Evolutionary conservation across 2,329 filamentous ascomycete species (phyloP).

Genomic region (Calonectria ilicicola): DNA sequence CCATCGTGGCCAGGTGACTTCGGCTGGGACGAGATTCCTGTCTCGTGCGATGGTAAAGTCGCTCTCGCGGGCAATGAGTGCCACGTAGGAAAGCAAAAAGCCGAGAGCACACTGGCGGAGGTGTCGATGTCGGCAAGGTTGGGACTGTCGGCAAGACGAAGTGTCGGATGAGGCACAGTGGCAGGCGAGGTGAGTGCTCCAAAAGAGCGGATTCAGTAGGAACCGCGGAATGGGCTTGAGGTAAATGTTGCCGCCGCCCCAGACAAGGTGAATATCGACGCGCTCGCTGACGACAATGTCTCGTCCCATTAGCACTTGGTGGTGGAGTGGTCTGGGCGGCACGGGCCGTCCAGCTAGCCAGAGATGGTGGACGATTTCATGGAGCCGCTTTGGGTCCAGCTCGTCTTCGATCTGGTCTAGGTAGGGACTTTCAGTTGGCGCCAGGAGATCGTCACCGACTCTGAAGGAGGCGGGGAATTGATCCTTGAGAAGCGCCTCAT

Average conservation of each 20-base stretch:
- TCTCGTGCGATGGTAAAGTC: constrained; percentile 9
- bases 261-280: constrained; percentile 54
- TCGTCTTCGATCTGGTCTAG: constrained; percentile 7
- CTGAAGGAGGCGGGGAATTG: constrained; percentile 20
- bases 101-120: constrained; percentile 13
- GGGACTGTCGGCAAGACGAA: neutral
- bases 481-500: neutral
- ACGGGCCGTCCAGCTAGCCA: constrained; percentile 40
- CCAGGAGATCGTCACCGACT: constrained; percentile 4
- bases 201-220: constrained; percentile 51
- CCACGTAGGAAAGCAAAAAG: constrained; percentile 18
- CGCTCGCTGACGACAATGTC: constrained; percentile 52
- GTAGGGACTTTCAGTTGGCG: neutral
- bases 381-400: constrained; percentile 16
- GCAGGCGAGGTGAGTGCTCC: constrained; percentile 46
- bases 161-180: neutral
- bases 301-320: constrained; percentile 48
- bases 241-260: constrained; percentile 51
- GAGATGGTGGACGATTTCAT: constrained; percentile 24
- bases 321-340: constrained; percentile 53
- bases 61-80: constrained; percentile 13
- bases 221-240: constrained; percentile 56
- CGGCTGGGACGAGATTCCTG: constrained; percentile 8
- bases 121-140: neutral
- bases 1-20: constrained; percentile 18